Conservation (phyloP, 139 green algal species). For the Eudorina sp. region DNA sequence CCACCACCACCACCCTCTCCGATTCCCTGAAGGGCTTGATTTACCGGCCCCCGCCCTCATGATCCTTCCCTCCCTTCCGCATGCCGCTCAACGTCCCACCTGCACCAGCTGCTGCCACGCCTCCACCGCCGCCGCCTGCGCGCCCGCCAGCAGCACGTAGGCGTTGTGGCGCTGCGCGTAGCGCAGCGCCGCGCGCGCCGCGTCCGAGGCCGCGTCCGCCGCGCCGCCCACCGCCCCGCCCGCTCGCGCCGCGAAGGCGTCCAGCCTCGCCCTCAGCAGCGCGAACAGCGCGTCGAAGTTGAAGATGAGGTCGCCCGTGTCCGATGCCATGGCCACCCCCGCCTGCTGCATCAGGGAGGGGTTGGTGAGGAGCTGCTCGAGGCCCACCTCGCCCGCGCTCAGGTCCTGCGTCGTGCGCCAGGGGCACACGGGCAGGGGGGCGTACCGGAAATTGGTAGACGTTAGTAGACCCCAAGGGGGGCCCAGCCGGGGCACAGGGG, state of each 20-base stretch:
- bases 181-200: conserved; percentile 62
- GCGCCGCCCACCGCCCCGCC: conserved; percentile 37
- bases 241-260: conserved; percentile 48
- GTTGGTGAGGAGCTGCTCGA: conserved; percentile 45
- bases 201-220: conserved; percentile 56
- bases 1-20: no score
- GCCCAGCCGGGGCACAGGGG: no score
- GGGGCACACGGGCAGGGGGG: no score
- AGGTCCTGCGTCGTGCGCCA: no score
- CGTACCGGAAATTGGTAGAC: no score
- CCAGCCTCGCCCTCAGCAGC: conserved; percentile 39
- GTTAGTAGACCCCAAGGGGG: no score
- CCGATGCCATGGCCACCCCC: conserved; percentile 41
- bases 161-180: conserved; percentile 76
- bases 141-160: conserved; percentile 63
- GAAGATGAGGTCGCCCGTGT: conserved; percentile 58
- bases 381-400: neutral
- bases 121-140: conserved; percentile 61
- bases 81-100: no score
- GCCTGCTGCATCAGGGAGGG: neutral
- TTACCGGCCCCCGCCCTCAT: neutral
- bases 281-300: conserved; percentile 36
- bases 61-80: no score
- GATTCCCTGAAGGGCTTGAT: no score
- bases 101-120: conserved; percentile 72